Percentiles rank a stretch among this genome's conserved stretches.
These are phyloP conservation scores for Begonia masoniana DNA, from an alignment of 306 rosid genomes.

Conservation along the genomic window DNA sequence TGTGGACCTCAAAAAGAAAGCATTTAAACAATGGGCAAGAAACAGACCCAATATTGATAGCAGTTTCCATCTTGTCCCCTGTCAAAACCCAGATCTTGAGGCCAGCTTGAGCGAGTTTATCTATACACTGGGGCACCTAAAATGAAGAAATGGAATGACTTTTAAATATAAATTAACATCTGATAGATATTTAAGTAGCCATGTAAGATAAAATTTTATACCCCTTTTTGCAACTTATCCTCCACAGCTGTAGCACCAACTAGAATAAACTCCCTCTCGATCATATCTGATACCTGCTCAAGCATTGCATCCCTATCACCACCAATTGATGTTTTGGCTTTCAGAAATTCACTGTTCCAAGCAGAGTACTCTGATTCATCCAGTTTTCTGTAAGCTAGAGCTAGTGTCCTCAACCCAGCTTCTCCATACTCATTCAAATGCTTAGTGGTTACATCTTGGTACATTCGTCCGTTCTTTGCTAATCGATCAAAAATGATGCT, in stretches of 20 bases:
- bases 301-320: constrained; percentile 69
- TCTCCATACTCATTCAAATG: constrained; percentile 97
- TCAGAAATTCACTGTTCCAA: constrained; percentile 89
- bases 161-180: too few relatives aligned
- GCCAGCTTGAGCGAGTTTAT: constrained; percentile 99
- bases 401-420: constrained; percentile 87
- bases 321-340: constrained; percentile 75
- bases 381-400: constrained; percentile 73
- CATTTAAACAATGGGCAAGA: constrained; percentile 12
- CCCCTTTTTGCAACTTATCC: constrained; percentile 97
- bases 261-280: constrained; percentile 84
- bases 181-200: too few relatives aligned
- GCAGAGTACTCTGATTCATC: constrained; percentile 61
- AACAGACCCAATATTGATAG: constrained; percentile 94
- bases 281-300: constrained; percentile 58
- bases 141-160: constrained; percentile 5
- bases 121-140: constrained; percentile 98
- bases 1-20: background rate
- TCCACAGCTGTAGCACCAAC: constrained; percentile 98
- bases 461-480: constrained; percentile 66
- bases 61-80: constrained; percentile 99
- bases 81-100: constrained; percentile 97
- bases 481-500: constrained; percentile 89
- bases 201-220: constrained; percentile 8
- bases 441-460: constrained; percentile 54